Base-by-base conservation (phyloP, 179 eudicot species). In the Pouteria campechiana region DNA sequence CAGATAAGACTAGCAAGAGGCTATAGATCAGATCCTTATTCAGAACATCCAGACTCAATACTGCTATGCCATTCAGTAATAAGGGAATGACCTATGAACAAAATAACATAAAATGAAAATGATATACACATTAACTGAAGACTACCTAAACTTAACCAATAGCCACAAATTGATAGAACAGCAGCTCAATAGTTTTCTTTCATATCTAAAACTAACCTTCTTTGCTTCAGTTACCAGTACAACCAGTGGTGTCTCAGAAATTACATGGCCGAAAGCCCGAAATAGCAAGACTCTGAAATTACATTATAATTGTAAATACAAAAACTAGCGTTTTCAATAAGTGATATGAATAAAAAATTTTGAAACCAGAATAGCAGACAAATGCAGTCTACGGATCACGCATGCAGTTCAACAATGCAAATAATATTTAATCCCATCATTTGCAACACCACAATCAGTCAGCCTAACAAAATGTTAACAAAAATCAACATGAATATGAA, bases 1-100 rank as follows among this genome's bases (percentile, higher is more conserved):
- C 95, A 58, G 98, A 90, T 25, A 81, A 47, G 48, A 86, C 93
- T 57, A 90, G 72, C 61, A 90, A 52, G 59, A 79, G 65, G 50
- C 45, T 62, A 40, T 90, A 90, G 34, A 81, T 32, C 50, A 81
- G 58, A 37, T 86, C 90, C 46, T 73, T 81, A 47, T 76, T 54
- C 42, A 41, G 58, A 29, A 52, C 48, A 57, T 90, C 90, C 61
- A 72, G 74, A 45, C 78, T 64, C 62, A 90, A 59, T 24, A 58
- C 29, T 41, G 78, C 59, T 48, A 90, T 54, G 61, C 75, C 58
- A 64, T 79, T 77, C 57, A 79, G 27, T 17, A 90, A 48, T 27
- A 74, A 43, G 25, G 90, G 82, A 52, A 81, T 58, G 50, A 86
- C 64, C 98, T 90, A 95, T 66, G 59, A 63, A 69, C 25, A 30